Evolutionary conservation across 2,329 filamentous ascomycete genomes (phyloP).

Genomic region (Alternaria sp.): DNA sequence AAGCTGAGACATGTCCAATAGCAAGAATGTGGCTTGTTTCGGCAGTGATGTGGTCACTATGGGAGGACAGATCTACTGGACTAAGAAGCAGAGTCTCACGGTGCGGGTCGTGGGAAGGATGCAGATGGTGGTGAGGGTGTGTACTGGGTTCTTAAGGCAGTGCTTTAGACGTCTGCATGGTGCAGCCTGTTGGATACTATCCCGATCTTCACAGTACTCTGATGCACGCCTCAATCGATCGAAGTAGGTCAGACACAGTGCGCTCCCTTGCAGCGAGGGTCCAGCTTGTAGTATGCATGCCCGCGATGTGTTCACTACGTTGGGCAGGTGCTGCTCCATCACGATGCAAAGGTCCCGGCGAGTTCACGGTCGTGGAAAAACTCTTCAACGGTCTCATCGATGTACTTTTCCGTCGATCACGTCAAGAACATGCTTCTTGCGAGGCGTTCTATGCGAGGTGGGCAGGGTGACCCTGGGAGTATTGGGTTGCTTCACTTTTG

Average conservation of each 20-base stretch:
- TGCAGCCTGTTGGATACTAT: neutral
- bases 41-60: neutral
- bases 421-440: neutral
- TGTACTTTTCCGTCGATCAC: neutral
- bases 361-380: neutral
- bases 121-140: neutral
- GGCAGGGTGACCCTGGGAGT: conserved; percentile 1
- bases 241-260: neutral
- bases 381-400: neutral
- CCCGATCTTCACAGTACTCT: neutral
- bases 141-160: neutral
- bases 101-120: neutral
- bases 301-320: neutral
- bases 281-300: neutral
- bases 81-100: neutral
- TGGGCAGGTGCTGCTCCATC: neutral
- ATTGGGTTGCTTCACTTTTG: conserved; percentile 6
- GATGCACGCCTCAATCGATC: neutral
- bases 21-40: neutral
- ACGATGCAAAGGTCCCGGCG: neutral
- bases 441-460: neutral
- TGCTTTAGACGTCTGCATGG: neutral
- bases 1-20: conserved; percentile 1
- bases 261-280: neutral
- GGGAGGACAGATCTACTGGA: neutral